Evolutionary conservation across 306 rosid genomes (phyloP).

Genomic region (Citrullus mucosospermus): DNA sequence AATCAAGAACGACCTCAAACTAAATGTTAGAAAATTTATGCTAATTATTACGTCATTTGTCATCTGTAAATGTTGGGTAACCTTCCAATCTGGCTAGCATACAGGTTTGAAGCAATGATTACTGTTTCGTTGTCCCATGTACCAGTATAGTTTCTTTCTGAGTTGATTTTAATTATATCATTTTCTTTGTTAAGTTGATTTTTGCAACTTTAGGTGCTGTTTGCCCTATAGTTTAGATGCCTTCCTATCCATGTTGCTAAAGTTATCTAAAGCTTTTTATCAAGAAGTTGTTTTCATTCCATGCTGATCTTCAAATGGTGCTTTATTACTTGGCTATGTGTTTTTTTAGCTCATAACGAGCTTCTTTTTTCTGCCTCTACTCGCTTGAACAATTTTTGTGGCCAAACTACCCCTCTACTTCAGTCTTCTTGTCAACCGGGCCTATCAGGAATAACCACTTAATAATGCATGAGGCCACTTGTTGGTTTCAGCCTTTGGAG

Average conservation of each 20-base stretch:
- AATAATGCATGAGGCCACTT: neutral
- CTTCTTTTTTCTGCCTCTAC: neutral
- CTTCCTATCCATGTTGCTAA: neutral
- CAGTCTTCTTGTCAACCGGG: neutral
- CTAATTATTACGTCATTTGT: neutral
- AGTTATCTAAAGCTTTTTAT: neutral
- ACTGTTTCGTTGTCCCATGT: neutral
- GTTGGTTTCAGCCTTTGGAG: constrained; percentile 4
- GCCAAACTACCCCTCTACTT: neutral
- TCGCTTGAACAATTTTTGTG: neutral
- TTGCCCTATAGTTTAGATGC: neutral
- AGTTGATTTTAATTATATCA: neutral
- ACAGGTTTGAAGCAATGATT: neutral
- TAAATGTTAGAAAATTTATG: neutral
- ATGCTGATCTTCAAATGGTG: neutral
- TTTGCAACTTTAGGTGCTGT: neutral
- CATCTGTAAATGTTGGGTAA: neutral
- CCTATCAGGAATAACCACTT: neutral
- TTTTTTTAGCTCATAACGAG: neutral
- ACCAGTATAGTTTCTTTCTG: neutral
- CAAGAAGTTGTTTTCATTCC: neutral
- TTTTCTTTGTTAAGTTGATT: neutral
- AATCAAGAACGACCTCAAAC: neutral
- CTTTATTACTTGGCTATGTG: neutral
- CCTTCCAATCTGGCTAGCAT: neutral